phyloP scores from a whole-genome alignment of 345 rosid genomes.

The Rhodamnia argentea region DNA sequence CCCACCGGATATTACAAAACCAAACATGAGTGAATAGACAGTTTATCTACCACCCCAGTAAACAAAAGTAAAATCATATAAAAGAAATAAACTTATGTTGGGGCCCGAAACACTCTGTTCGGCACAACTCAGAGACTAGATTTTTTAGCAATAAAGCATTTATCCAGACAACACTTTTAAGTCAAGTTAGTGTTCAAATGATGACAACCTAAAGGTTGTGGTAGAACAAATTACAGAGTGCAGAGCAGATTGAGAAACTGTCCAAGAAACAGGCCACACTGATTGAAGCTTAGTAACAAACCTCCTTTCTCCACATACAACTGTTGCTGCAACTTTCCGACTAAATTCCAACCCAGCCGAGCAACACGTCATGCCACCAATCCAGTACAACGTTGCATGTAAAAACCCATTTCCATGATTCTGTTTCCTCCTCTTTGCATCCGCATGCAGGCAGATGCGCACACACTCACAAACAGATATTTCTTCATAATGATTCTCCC shows the following conservation, averaged over 20 bases:
- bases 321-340: background rate
- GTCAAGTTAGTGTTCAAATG: background rate
- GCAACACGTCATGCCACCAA: background rate
- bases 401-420: background rate
- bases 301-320: background rate
- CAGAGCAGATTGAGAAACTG: background rate
- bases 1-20: background rate
- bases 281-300: background rate
- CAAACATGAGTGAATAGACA: background rate
- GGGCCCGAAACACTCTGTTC: background rate
- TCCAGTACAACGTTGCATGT: background rate
- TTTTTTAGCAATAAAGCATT: background rate
- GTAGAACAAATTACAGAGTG: background rate
- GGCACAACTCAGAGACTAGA: background rate
- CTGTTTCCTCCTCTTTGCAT: background rate
- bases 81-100: background rate
- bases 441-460: background rate
- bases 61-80: background rate
- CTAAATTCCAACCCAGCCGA: background rate
- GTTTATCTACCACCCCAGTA: background rate
- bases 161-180: rapidly evolving
- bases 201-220: background rate
- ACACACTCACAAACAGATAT: background rate
- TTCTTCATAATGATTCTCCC: background rate
- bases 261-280: background rate